Base-by-base conservation (phyloP, 768 basidiomycete genomes). In the Pleurotus citrinopileatus region DNA sequence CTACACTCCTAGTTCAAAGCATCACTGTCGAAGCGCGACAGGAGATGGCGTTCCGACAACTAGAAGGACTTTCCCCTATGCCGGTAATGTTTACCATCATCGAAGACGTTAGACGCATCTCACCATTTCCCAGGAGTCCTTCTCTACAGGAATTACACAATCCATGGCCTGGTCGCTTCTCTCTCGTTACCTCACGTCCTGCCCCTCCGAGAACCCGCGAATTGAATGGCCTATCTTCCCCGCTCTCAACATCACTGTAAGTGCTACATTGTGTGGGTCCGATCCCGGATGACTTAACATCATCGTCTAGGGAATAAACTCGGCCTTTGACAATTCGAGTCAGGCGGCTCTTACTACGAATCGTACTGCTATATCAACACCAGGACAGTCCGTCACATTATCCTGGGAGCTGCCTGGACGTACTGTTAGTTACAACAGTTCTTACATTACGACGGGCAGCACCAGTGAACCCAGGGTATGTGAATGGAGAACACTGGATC, bases 21-120 rank as follows among this genome's bases (percentile, higher is more conserved):
- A 83, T 88, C 59, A 72, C 81, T 0, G 83, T 79, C 10, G 84
- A 87, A 66, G 78, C 79, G 17, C 70, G 85, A 7, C 85, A 88
- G 66, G 80, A 87, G 69, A 77, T 84, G 77, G 72, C 77, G 42
- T 84, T 87, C 73, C 64, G 85, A 3, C 83, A 86, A 65, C 76
- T 84, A 43, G 73, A 80, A 48, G 83, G 82, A 0, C 61, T 78
- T n/a, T 81, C 81, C 70, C 82, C 83, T 0, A 80, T 83, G 79
- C 79, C 82, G 3, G 75, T 73, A 34, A 42, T 69, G 42, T 8
- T n/a, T 17, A 5, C 10, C 5, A 13, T 7, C 32, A 44, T 51
- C 29, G 13, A 15, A 3, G 55, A 10, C 12, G 20, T 23, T 22
- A 12, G 28, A 25, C 44, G 43, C 17, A 17, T 34, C 15, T 13